Evolutionary conservation across 768 basidiomycete genomes (phyloP).

Genomic region (Phylloporus sp.): DNA sequence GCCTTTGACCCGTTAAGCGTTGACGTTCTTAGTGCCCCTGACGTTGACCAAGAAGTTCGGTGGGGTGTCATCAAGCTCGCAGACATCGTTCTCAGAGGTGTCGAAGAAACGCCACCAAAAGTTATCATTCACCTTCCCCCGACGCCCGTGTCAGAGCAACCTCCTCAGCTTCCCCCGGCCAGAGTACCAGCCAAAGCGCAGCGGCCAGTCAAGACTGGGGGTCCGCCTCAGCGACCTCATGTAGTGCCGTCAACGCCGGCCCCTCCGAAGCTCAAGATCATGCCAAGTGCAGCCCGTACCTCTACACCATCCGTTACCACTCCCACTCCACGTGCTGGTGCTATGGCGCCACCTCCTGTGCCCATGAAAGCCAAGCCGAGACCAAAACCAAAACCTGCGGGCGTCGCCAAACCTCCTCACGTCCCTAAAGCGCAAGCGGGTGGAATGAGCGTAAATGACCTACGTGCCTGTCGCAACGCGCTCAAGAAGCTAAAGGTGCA

Average conservation of each 20-base stretch:
- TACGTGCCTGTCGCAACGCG: slow-evolving; percentile 69
- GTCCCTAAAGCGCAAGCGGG: slow-evolving; percentile 67
- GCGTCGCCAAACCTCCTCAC: slow-evolving; percentile 39
- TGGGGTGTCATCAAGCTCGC: slow-evolving; percentile 90
- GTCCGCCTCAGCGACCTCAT: slow-evolving; percentile 31
- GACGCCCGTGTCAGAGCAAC: slow-evolving; percentile 63
- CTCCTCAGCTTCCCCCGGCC: slow-evolving; percentile 52
- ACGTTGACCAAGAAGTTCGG: slow-evolving; percentile 83
- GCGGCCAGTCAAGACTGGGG: slow-evolving; percentile 34
- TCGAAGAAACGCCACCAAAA: slow-evolving; percentile 81
- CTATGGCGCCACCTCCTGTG: slow-evolving; percentile 31
- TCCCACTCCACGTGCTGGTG: slow-evolving; percentile 7
- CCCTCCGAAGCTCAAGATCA: slow-evolving; percentile 55
- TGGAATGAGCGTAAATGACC: slow-evolving; percentile 75
- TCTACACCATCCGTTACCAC: slow-evolving; percentile 17
- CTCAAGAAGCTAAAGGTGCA: slow-evolving; percentile 76
- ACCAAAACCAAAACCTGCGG: slow-evolving; percentile 21
- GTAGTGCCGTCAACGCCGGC: slow-evolving; percentile 26
- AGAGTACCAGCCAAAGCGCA: slow-evolving; percentile 45
- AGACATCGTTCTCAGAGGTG: slow-evolving; percentile 79
- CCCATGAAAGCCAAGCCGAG: slow-evolving; percentile 27
- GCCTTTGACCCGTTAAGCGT: background rate
- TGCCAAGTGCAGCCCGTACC: slow-evolving; percentile 18
- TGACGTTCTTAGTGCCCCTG: slow-evolving; percentile 51
- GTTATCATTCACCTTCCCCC: slow-evolving; percentile 78